Percentiles rank a stretch among this genome's conserved stretches.
Conservation (phyloP, 352 stramenopile genomes). For the Blastocystis sp. region DNA sequence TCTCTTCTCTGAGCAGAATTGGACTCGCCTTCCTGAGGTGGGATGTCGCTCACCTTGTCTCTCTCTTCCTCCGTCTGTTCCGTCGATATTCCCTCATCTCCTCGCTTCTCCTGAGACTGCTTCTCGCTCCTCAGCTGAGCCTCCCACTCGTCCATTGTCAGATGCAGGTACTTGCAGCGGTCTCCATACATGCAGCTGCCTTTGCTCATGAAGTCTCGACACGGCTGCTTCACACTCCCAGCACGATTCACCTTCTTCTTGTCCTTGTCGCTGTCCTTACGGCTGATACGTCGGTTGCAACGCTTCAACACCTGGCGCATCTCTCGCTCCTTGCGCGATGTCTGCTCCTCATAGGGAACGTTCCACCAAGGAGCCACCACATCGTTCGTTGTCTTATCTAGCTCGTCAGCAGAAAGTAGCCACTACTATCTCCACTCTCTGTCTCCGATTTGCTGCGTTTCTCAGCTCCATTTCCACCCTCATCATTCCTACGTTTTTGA, state of each 20-base stretch:
- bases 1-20: no score
- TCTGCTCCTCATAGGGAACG: slow-evolving; percentile 75
- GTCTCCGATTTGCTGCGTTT: neutral
- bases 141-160: slow-evolving; percentile 30
- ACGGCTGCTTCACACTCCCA: slow-evolving; percentile 69
- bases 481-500: neutral
- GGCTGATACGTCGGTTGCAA: slow-evolving; percentile 75
- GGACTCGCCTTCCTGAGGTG: no score
- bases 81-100: neutral
- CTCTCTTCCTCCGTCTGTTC: neutral
- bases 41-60: no score
- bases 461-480: neutral
- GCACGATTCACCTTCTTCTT: slow-evolving; percentile 70
- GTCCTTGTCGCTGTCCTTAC: slow-evolving; percentile 79
- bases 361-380: slow-evolving; percentile 76
- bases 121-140: neutral
- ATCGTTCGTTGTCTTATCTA: slow-evolving; percentile 65
- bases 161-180: slow-evolving; percentile 48
- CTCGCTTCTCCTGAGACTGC: neutral
- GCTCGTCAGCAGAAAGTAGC: neutral
- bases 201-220: slow-evolving; percentile 58
- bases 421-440: neutral
- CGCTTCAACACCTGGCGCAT: slow-evolving; percentile 82
- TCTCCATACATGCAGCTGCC: slow-evolving; percentile 45
- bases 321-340: slow-evolving; percentile 76